Base-by-base conservation (phyloP, 176 grass and related monocot genomes). In the Alopecurus myosuroides region DNA sequence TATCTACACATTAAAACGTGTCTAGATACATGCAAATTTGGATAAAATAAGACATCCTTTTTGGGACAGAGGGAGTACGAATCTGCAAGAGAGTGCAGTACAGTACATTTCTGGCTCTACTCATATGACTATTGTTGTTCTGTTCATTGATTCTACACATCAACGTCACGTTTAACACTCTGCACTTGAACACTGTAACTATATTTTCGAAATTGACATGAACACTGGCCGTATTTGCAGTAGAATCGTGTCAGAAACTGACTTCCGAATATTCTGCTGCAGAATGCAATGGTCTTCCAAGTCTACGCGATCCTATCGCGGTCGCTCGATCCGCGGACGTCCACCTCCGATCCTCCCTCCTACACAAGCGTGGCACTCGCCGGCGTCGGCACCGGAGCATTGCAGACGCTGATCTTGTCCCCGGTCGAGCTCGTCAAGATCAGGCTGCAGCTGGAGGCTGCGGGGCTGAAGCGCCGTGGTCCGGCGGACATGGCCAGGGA, bases 241-340 rank as follows among this genome's bases (percentile, higher is more conserved):
- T 33, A 46, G 56, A 62, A 48, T 49, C 12, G n/a, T 23, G 34
- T 18, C 30, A 53, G 5, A 45, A 15, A 51, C n/a, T 76, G 35
- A 63, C 20, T 1, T 49, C 36, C 40, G 8, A 26, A 6, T 11
- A 4, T 85, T 25, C 23, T 58, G 29, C 19, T 68, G 70, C 91
- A 99, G 93, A 99, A 99, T 46, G 97, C 97, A 44, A 90, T 92
- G 89, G 97, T 92, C 33, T 96, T 99, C 64, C 97, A 99, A 52
- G 90, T 96, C 7, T 99, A 94, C 83, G 97, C 97, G 60, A 85
- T 91, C 79, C 84, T 96, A 14, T 96, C 91, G 3, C 89, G 88
- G 40, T 89, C 93, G 40, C 51, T 99, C 5, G 80, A 86, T 71
- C 48, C 77, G 0, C 62, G 75, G 31, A 65, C 39, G 28, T 70